Evolutionary conservation across 768 basidiomycete genomes (phyloP).

Genomic region (Floccularia luteovirens): DNA sequence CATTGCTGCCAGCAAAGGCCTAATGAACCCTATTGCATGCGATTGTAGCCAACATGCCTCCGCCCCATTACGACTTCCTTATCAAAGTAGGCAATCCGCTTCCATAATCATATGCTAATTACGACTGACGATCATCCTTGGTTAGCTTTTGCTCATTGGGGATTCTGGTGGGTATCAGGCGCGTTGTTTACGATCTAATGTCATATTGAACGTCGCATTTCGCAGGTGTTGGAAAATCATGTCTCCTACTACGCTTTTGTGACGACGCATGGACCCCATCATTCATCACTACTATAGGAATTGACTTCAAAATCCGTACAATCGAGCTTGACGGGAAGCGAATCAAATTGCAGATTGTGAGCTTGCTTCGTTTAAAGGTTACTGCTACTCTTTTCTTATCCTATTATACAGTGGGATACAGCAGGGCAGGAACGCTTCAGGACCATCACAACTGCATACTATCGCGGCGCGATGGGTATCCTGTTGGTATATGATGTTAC

Average conservation of each 20-base stretch:
- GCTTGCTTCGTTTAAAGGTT: slow-evolving; percentile 17
- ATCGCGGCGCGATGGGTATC: slow-evolving; percentile 98
- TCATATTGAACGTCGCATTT: slow-evolving; percentile 4
- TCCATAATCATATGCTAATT: slow-evolving; percentile 1
- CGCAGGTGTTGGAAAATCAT: slow-evolving; percentile 92
- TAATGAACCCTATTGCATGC: too few species aligned
- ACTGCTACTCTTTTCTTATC: background rate
- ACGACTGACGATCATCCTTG: slow-evolving; percentile 8
- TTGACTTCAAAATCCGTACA: slow-evolving; percentile 99
- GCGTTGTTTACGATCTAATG: slow-evolving; percentile 3
- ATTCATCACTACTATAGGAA: slow-evolving; percentile 99
- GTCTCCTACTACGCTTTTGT: slow-evolving; percentile 92
- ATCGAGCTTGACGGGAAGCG: slow-evolving; percentile 98
- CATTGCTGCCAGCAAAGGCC: too few species aligned
- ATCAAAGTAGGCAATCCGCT: slow-evolving; percentile 63
- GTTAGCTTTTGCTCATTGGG: slow-evolving; percentile 87
- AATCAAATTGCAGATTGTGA: slow-evolving; percentile 97
- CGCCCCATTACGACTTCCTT: slow-evolving; percentile 95
- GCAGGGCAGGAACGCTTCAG: slow-evolving; percentile 98
- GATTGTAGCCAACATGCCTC: slow-evolving; percentile 78
- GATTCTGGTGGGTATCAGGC: slow-evolving; percentile 66
- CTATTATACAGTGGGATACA: slow-evolving; percentile 81
- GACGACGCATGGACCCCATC: slow-evolving; percentile 99
- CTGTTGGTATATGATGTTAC: slow-evolving; percentile 98
- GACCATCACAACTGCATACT: slow-evolving; percentile 98